phyloP scores from a whole-genome alignment of 2,329 filamentous ascomycete species.

The Aspergillus aculeatus region DNA sequence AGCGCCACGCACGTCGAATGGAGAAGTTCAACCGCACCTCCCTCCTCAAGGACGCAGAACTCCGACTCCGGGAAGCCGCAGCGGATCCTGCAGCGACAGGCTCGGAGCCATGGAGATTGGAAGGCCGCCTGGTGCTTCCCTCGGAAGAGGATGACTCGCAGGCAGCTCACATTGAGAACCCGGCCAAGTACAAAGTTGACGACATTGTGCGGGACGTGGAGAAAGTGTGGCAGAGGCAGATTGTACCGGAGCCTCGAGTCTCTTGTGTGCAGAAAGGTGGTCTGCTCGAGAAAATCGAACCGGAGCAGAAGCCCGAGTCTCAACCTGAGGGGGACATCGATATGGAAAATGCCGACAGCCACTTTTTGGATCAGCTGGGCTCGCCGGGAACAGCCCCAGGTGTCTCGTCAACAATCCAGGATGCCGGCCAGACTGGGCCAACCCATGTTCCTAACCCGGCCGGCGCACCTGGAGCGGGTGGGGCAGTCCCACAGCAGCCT shows the following conservation, averaged over 20 bases:
- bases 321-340: conserved; percentile 32
- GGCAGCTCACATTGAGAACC: conserved; percentile 41
- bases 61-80: conserved; percentile 67
- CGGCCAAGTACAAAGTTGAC: conserved; percentile 54
- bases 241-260: conserved; percentile 63
- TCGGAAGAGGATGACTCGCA: conserved; percentile 37
- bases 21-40: conserved; percentile 71
- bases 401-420: conserved; percentile 52
- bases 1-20: conserved; percentile 72
- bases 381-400: conserved; percentile 17
- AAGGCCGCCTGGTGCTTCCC: conserved; percentile 48
- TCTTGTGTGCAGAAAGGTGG: conserved; percentile 77
- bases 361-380: conserved; percentile 38
- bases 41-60: conserved; percentile 70
- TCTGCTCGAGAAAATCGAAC: conserved; percentile 56
- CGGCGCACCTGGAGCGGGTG: conserved; percentile 2
- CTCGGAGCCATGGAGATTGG: conserved; percentile 63
- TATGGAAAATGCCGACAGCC: conserved; percentile 33
- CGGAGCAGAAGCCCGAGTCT: conserved; percentile 25
- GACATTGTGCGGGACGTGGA: conserved; percentile 76
- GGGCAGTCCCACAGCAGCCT: conserved; percentile 1
- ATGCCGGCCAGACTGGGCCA: conserved; percentile 24
- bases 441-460: conserved; percentile 1
- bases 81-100: conserved; percentile 56
- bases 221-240: conserved; percentile 64